Evolutionary conservation across 208 protist species (phyloP).

Genomic region (Angomonas ambiguus): DNA sequence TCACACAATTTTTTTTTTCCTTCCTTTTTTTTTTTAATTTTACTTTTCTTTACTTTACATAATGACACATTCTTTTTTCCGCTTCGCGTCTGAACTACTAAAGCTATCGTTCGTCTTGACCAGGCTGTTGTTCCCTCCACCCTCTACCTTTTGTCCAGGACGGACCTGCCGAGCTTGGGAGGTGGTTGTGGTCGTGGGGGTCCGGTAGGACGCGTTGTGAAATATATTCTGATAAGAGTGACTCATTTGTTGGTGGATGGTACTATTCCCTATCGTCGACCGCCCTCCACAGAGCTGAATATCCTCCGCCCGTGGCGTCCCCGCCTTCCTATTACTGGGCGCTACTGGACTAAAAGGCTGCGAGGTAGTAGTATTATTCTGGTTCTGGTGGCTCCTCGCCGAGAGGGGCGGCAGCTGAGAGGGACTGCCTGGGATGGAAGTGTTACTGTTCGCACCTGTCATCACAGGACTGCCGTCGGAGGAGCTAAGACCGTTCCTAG

Average conservation of each 20-base stretch:
- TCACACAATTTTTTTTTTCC: not conserved
- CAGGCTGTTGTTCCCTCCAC: not conserved
- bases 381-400: not conserved
- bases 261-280: not conserved
- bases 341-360: not conserved
- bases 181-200: not conserved
- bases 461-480: not conserved
- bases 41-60: not conserved
- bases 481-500: not conserved
- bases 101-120: not conserved
- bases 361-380: not conserved
- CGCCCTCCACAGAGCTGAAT: not conserved
- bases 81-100: not conserved
- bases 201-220: not conserved
- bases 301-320: not conserved
- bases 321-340: not conserved
- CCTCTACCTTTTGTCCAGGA: no score
- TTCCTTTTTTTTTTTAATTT: slow-evolving; percentile 1
- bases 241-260: not conserved
- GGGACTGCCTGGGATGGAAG: not conserved
- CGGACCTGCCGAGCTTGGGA: not conserved
- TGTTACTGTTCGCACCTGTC: not conserved
- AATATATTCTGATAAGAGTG: not conserved
- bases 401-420: not conserved
- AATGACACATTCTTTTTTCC: not conserved